Base-by-base conservation (phyloP, 2,329 filamentous ascomycete species). In the Catunica adiposa region DNA sequence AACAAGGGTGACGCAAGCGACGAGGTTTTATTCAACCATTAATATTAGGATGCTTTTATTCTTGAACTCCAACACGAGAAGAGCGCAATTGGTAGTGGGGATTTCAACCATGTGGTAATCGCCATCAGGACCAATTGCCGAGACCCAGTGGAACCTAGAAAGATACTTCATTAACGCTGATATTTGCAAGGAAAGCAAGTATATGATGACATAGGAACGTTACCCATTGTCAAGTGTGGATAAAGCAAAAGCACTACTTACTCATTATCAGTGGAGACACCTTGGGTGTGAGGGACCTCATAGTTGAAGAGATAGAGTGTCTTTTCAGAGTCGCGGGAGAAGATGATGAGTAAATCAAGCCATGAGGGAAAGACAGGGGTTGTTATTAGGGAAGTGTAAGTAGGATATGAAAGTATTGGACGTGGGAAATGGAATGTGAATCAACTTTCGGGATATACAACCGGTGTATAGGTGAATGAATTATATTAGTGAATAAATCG, bases 251-350 rank as follows among this genome's bases (percentile, higher is more conserved):
- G 29, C n/a, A n/a, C 29, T 17, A 25, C 38, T 26, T 50, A 37
- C 17, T n/a, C 40, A 11, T 23, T 23, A 20, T 37, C 38, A 25
- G 48, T 53, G n/a, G 53, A 31, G 29, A 58, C 37, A 11, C 23
- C 54, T 20, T 29, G 37, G 9, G 50, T 48, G 25, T 44, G 8
- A n/a, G 40, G 40, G 7, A 4, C 40, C 20, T 58, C 48, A 44
- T 56, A 58, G 40, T 55, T 42, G 23, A 47, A 47, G 17, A 58
- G 38, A 37, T 58, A 56, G 26, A 56, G 50, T 38, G 46, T 55
- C 26, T 58, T 34, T 14, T 37, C 29, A 38, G 56, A 55, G 22
- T 38, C 23, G 26, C 53, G 20, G n/a, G 51, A 48, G n/a, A 23
- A 53, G 26, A 37, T 51, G 51, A 15, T 56, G 51, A 40, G 54